Evolutionary conservation across 306 rosid species (phyloP).

Genomic region (Quillaja saponaria): DNA sequence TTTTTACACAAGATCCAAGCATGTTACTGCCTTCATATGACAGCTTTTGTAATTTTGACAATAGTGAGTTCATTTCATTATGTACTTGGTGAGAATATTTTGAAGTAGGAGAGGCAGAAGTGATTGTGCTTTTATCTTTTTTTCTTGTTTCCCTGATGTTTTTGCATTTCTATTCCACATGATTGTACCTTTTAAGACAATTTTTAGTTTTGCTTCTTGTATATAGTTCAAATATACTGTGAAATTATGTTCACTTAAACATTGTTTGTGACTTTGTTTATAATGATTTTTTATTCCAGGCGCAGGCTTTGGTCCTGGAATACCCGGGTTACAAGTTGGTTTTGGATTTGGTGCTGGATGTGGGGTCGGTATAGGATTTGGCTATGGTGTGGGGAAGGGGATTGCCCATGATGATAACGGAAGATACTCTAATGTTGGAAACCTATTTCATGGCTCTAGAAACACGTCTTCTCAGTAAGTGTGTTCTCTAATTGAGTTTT

Average conservation of each 20-base stretch:
- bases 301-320: slow-evolving; percentile 86
- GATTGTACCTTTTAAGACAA: too few relatives aligned
- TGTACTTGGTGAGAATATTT: neutral
- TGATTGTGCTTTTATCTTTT: slow-evolving; percentile 1
- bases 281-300: slow-evolving; percentile 47
- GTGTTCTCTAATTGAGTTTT: slow-evolving; percentile 8
- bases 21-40: neutral
- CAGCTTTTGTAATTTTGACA: slow-evolving; percentile 6
- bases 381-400: slow-evolving; percentile 91
- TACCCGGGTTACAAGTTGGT: slow-evolving; percentile 81
- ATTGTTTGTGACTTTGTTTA: slow-evolving; percentile 4
- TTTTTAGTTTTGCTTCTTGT: too few relatives aligned
- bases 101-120: neutral
- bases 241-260: neutral
- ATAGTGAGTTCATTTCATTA: slow-evolving; percentile 8
- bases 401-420: slow-evolving; percentile 65
- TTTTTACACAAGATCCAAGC: too few relatives aligned
- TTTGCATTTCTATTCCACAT: neutral
- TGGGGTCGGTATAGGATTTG: slow-evolving; percentile 87
- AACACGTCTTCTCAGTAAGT: slow-evolving; percentile 66
- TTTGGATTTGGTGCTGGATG: slow-evolving; percentile 89
- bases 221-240: too few relatives aligned
- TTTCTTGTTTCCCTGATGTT: slow-evolving; percentile 4
- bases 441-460: slow-evolving; percentile 37
- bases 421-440: slow-evolving; percentile 72